Conservation (phyloP, 225 moss, liverwort and hornwort genomes). For the Antitrichia curtipendula region DNA sequence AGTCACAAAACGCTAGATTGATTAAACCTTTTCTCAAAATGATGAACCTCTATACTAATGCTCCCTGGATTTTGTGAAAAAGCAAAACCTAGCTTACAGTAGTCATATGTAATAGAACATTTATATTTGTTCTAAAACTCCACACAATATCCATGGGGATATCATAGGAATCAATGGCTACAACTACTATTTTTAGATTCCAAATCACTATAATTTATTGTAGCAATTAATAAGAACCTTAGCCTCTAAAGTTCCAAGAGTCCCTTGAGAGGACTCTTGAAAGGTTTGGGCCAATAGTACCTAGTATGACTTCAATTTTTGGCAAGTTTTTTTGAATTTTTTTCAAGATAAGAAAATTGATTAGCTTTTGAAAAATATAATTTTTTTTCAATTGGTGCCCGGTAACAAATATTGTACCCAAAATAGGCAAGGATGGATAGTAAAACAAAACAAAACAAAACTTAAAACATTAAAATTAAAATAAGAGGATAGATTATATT, state of each 20-base stretch:
- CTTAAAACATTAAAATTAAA: no score
- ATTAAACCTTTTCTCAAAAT: no score
- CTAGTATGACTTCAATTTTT: not conserved
- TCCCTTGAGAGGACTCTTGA: accelerated
- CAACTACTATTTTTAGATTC: not conserved
- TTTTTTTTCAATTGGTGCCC: not conserved
- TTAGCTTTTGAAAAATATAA: not conserved
- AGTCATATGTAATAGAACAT: not conserved
- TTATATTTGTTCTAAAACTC: not conserved
- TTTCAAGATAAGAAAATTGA: not conserved
- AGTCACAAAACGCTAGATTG: no score
- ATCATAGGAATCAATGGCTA: not conserved
- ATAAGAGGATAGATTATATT: not conserved
- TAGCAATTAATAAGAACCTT: no score
- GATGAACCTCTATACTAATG: no score
- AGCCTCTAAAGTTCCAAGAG: no score
- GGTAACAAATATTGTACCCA: accelerated
- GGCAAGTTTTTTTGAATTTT: no score
- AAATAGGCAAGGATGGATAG: not conserved
- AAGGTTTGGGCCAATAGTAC: no score
- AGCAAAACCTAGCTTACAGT: no score
- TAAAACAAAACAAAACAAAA: not conserved
- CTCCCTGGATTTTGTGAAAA: no score
- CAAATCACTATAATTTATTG: not conserved
- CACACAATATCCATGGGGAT: not conserved